phyloP scores from a whole-genome alignment of 108 stramenopile genomes.

The Aurantiochytrium sp. region DNA sequence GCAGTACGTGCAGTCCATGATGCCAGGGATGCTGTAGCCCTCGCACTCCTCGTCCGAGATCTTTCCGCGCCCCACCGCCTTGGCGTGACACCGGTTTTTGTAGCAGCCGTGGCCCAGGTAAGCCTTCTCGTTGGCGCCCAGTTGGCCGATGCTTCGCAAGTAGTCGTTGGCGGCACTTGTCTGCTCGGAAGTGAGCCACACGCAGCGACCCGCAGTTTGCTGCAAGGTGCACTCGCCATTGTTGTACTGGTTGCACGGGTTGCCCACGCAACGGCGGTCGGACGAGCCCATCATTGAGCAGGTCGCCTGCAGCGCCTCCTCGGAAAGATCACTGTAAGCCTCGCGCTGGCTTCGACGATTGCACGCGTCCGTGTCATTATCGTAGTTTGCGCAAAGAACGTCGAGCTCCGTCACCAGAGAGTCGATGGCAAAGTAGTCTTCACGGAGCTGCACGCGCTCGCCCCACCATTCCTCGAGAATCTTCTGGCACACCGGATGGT shows the following conservation, averaged over 20 bases:
- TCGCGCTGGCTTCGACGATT: not conserved
- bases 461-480: conserved; percentile 10
- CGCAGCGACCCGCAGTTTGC: conserved; percentile 5
- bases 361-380: not conserved
- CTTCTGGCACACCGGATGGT: not conserved
- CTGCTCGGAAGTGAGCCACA: not conserved
- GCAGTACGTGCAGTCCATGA: not conserved
- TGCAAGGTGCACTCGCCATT: conserved; percentile 15
- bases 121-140: not conserved
- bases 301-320: not conserved
- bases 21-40: not conserved
- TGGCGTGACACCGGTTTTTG: not conserved
- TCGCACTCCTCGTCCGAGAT: not conserved
- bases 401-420: not conserved
- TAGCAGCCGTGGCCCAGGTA: conserved; percentile 13
- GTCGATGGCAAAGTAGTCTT: not conserved
- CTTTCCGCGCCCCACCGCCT: not conserved
- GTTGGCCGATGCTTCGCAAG: too few species aligned
- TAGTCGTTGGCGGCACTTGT: not conserved
- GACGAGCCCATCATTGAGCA: not conserved
- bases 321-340: not conserved
- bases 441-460: not conserved
- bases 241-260: conserved; percentile 23
- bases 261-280: not conserved
- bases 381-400: not conserved